Conservation (phyloP, 768 basidiomycete genomes). For the Saitozyma podzolica region DNA sequence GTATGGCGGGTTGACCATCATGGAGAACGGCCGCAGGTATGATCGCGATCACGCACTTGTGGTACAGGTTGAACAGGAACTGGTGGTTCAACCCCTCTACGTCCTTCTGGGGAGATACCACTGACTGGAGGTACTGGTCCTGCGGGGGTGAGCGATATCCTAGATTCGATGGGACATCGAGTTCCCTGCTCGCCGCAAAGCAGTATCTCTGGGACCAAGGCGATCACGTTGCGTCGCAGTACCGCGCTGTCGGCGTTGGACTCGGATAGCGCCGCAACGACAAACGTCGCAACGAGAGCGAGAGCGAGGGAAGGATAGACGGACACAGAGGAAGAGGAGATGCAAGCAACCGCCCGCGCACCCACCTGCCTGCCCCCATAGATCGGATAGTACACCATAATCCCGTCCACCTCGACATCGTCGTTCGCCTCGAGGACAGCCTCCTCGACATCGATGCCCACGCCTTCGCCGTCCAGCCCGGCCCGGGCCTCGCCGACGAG, state of each 20-base stretch:
- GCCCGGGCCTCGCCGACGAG: conserved; percentile 60
- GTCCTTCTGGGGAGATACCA: conserved; percentile 94
- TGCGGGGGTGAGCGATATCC: conserved; percentile 48
- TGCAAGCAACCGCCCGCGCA: not conserved
- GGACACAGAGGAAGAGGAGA: not conserved
- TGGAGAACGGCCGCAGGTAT: not conserved
- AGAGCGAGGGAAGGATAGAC: not conserved
- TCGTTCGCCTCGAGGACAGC: conserved; percentile 94
- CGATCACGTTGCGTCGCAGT: too few species aligned
- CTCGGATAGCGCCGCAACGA: too few species aligned
- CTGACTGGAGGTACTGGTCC: conserved; percentile 97
- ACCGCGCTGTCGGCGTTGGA: too few species aligned
- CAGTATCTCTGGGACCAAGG: too few species aligned
- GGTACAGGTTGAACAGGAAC: conserved; percentile 79
- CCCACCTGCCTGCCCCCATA: conserved; percentile 81
- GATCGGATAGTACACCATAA: conserved; percentile 99
- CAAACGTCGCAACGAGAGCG: too few species aligned
- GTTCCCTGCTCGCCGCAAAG: too few species aligned
- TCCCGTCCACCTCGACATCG: conserved; percentile 78
- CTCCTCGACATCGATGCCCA: conserved; percentile 88
- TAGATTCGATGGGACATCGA: not conserved
- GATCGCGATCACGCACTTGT: conserved; percentile 66
- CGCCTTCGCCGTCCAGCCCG: conserved; percentile 59
- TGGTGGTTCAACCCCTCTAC: conserved; percentile 97
- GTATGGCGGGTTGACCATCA: conserved; percentile 24